Percentiles rank a stretch among this genome's conserved stretches.
These are phyloP conservation scores for Lepidium campestre DNA, from an alignment of 441 rosid species.

Conservation along the genomic window DNA sequence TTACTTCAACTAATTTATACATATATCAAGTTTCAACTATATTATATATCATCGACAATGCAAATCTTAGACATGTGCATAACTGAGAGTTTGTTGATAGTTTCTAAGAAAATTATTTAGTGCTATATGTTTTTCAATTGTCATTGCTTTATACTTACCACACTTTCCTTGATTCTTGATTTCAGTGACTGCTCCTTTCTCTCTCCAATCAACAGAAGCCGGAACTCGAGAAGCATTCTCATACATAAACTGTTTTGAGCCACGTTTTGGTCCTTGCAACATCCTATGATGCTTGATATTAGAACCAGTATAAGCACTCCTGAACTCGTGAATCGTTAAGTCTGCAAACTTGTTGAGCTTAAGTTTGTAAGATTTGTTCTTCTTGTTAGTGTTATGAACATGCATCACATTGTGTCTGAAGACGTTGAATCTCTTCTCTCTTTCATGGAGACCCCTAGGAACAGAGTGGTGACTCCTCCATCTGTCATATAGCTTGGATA, in stretches of 20 bases:
- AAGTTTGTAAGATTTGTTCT: conserved; percentile 62
- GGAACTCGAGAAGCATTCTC: conserved; percentile 37
- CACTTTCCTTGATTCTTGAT: conserved; percentile 85
- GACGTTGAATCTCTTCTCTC: conserved; percentile 64
- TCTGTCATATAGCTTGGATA: conserved; percentile 74
- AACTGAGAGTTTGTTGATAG: too few relatives aligned
- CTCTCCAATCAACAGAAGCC: conserved; percentile 66
- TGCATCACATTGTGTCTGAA: conserved; percentile 71
- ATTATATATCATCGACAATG: too few relatives aligned
- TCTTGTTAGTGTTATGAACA: conserved; percentile 63
- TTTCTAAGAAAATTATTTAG: too few relatives aligned
- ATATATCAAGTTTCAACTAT: too few relatives aligned
- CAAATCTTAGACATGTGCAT: too few relatives aligned
- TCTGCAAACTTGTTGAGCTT: conserved; percentile 85
- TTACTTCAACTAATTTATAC: not conserved
- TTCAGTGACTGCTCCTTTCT: conserved; percentile 64
- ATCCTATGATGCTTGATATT: conserved; percentile 62
- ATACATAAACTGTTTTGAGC: conserved; percentile 51
- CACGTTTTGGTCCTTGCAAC: conserved; percentile 38
- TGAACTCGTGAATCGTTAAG: conserved; percentile 69
- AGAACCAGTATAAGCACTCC: conserved; percentile 46
- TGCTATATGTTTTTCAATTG: too few relatives aligned
- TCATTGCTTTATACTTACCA: conserved; percentile 39
- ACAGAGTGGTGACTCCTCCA: conserved; percentile 91
- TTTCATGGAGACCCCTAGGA: conserved; percentile 59